A percentile compares a stretch with the other conserved stretches of the same genome.
These are phyloP conservation scores for Rhodamnia rubescens DNA, from an alignment of 345 rosid species.

Conservation along the genomic window DNA sequence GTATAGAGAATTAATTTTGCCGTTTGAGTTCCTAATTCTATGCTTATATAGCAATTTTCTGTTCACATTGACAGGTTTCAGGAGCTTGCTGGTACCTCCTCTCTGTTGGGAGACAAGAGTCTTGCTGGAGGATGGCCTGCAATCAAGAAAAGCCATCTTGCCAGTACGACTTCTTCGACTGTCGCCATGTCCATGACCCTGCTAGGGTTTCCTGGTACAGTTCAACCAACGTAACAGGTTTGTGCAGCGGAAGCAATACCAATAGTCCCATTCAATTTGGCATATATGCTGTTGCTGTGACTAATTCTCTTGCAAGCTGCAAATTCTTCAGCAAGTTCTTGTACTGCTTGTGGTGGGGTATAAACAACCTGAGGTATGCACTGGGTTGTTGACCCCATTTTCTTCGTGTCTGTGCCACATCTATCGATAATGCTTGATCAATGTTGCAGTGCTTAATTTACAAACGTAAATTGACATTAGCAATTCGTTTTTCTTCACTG, in stretches of 20 bases:
- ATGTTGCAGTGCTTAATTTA: not conserved
- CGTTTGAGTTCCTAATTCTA: not conserved
- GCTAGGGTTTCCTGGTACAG: not conserved
- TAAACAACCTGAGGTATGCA: slow-evolving; percentile 20
- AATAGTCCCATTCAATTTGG: not conserved
- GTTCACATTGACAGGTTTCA: slow-evolving; percentile 7
- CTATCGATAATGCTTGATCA: not conserved
- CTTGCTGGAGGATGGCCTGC: slow-evolving; percentile 26
- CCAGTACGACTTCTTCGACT: slow-evolving; percentile 8
- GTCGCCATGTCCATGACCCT: not conserved
- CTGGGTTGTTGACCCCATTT: not conserved
- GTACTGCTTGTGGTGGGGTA: slow-evolving; percentile 25
- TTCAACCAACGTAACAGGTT: slow-evolving; percentile 8
- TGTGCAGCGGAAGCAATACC: not conserved
- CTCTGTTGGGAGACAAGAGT: slow-evolving; percentile 20
- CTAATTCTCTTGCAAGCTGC: not conserved
- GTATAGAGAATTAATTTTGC: not conserved
- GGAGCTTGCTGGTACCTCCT: slow-evolving; percentile 30
- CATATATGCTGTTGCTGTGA: not conserved
- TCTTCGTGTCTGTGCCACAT: not conserved
- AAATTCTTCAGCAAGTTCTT: slow-evolving; percentile 20
- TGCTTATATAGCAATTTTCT: not conserved
- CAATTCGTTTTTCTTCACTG: not conserved
- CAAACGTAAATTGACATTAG: not conserved
- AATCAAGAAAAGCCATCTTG: slow-evolving; percentile 11